phyloP scores from a whole-genome alignment of 257 asterid species.

The Ilex aquifolium region DNA sequence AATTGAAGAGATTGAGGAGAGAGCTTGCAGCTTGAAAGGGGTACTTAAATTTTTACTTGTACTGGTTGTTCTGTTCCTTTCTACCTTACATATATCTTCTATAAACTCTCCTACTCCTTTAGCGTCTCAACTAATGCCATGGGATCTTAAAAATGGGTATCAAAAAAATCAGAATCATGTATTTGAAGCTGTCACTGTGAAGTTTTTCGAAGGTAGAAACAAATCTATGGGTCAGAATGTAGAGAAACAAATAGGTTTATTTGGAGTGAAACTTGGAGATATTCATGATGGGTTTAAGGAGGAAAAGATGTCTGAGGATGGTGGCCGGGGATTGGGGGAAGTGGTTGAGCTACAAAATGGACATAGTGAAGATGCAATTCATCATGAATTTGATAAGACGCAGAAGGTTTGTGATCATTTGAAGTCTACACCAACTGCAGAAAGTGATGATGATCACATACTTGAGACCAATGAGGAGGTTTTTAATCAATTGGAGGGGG shows the following conservation, averaged over 20 bases:
- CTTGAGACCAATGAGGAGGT: constrained; percentile 5
- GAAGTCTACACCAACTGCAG: constrained; percentile 9
- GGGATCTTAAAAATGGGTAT: constrained; percentile 24
- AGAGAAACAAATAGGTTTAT: constrained; percentile 10
- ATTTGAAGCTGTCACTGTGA: constrained; percentile 23
- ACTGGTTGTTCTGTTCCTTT: constrained; percentile 28
- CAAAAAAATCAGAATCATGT: constrained; percentile 21
- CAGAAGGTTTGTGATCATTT: constrained; percentile 10
- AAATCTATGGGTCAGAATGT: neutral
- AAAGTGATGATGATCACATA: constrained; percentile 13
- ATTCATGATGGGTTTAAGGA: constrained; percentile 9
- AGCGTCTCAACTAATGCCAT: constrained; percentile 19
- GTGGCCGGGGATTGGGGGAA: neutral
- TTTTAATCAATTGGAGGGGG: constrained; percentile 12
- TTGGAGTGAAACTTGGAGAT: constrained; percentile 17
- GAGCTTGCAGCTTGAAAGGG: constrained; percentile 40
- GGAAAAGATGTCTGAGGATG: constrained; percentile 11
- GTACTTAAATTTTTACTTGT: constrained; percentile 33
- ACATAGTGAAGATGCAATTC: constrained; percentile 7
- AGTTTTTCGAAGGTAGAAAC: constrained; percentile 10
- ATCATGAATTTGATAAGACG: neutral
- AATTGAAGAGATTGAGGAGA: constrained; percentile 15
- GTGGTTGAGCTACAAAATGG: constrained; percentile 6
- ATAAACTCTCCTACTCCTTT: constrained; percentile 27
- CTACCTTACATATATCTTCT: constrained; percentile 33